Base-by-base conservation (phyloP, 2,329 filamentous ascomycete species). In the Apiospora aurea region DNA sequence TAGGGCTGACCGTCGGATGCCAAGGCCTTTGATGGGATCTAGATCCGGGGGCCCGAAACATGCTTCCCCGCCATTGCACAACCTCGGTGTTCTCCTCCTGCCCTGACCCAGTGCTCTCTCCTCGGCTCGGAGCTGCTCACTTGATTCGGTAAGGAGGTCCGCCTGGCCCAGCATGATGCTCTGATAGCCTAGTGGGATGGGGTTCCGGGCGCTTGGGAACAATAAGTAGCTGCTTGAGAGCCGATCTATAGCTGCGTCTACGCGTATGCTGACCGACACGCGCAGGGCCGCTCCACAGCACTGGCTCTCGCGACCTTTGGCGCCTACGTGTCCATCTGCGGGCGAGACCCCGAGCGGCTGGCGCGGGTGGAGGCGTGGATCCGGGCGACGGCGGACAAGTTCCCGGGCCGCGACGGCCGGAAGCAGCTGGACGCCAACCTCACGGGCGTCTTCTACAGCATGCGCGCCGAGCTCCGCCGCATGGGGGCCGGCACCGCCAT, bases 351-450 rank as follows among this genome's bases (percentile, higher is more conserved):
- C 29, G 21, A 46, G 26, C 29, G 51, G 11, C 6, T 61, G 34
- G 34, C 69, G 18, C 10, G 18, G 7, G 49, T 70, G 11, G 69
- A 64, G 8, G 24, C 18, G 4, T 68, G 61, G 70, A 43, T 53
- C 44, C 24, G 41, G 16, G 71, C 78, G 13, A 81, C 82, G 0
- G 77, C 81, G 26, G 66, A 73, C 14, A 75, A 71, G n/a, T 82
- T 81, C 34, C 26, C 53, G 29, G 26, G 53, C 16, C 16, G 14
- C 4, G 44, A 47, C 53, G 29, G 53, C 11, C n/a, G 49, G 2
- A 80, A 80, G 6, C 77, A 73, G 18, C 77, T 83, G 8, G 53
- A 64, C 44, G 69, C 46, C 6, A 71, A 71, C 16, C 53, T 67
- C 3, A 70, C 51, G 7, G 69, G 69, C 43, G 53, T 46, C 10